phyloP scores from a whole-genome alignment of 1,284 basidiomycete species.

The Ustilago crameri region DNA sequence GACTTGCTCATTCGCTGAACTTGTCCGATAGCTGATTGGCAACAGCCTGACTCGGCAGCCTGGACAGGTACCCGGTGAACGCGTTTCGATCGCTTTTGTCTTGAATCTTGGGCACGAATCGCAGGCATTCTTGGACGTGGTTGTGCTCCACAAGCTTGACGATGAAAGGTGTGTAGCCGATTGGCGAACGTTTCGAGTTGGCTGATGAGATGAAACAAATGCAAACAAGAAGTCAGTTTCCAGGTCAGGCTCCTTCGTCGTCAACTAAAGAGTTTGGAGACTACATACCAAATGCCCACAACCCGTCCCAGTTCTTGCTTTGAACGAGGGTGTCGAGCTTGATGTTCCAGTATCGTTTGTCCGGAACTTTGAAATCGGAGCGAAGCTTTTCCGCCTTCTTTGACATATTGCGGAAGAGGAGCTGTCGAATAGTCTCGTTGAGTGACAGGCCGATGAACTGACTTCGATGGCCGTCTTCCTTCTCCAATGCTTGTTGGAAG shows the following conservation, averaged over 20 bases:
- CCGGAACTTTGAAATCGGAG: constrained; percentile 62
- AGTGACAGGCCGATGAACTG: constrained; percentile 50
- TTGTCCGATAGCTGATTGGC: constrained; percentile 42
- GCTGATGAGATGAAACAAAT: constrained; percentile 3
- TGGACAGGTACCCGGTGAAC: constrained; percentile 29
- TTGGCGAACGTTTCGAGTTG: constrained; percentile 78
- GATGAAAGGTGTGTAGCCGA: constrained; percentile 76
- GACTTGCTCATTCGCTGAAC: constrained; percentile 19
- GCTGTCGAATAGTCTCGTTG: constrained; percentile 59
- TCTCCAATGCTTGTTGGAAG: constrained; percentile 85
- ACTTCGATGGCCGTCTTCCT: constrained; percentile 76
- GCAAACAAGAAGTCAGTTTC: neutral
- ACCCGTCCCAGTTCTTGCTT: constrained; percentile 51
- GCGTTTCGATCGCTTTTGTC: constrained; percentile 54
- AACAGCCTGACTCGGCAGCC: constrained; percentile 27
- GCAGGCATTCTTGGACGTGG: constrained; percentile 53
- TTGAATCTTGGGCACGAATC: constrained; percentile 51
- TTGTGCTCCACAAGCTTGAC: constrained; percentile 55
- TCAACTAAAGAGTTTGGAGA: neutral
- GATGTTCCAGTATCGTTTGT: constrained; percentile 58
- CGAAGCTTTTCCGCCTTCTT: constrained; percentile 63
- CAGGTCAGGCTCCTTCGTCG: too few species aligned
- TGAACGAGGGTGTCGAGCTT: constrained; percentile 49
- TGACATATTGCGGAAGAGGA: constrained; percentile 53
- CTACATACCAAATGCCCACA: constrained; percentile 55